Conservation (phyloP, 148 eudicot species). For the Silene conica region DNA sequence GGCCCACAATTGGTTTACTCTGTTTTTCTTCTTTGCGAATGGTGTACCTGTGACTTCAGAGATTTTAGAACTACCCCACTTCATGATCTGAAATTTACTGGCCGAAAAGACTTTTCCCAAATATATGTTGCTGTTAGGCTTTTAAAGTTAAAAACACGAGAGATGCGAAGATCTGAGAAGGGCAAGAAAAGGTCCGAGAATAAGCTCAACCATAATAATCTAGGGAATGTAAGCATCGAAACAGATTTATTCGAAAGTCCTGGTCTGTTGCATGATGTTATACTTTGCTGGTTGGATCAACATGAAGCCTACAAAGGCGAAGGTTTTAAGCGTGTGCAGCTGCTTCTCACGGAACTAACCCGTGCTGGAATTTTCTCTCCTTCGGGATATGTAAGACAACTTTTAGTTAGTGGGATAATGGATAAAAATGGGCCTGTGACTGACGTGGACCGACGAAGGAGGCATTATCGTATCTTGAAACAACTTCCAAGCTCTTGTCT, state of each 20-base stretch:
- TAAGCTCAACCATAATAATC: slow-evolving; percentile 18
- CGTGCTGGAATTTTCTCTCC: slow-evolving; percentile 78
- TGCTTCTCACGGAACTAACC: slow-evolving; percentile 66
- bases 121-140: slow-evolving; percentile 67
- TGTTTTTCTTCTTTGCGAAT: slow-evolving; percentile 86
- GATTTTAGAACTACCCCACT: slow-evolving; percentile 58
- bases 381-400: slow-evolving; percentile 76
- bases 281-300: slow-evolving; percentile 94
- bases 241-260: slow-evolving; percentile 72
- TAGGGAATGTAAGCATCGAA: slow-evolving; percentile 29
- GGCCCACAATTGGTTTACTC: slow-evolving; percentile 61
- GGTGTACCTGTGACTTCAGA: slow-evolving; percentile 93
- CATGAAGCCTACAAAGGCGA: slow-evolving; percentile 72
- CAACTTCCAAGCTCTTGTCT: slow-evolving; percentile 69
- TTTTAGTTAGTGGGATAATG: slow-evolving; percentile 81
- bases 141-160: slow-evolving; percentile 60
- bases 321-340: slow-evolving; percentile 69
- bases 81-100: slow-evolving; percentile 67
- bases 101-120: slow-evolving; percentile 81
- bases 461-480: slow-evolving; percentile 75
- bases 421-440: slow-evolving; percentile 47
- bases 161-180: slow-evolving; percentile 36
- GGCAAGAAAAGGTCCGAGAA: slow-evolving; percentile 27
- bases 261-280: slow-evolving; percentile 80
- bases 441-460: slow-evolving; percentile 46